A percentile compares a stretch with the other conserved stretches of the same genome.
phyloP scores from a whole-genome alignment of 495 filamentous ascomycete species.

The Aspergillus haitiensis region DNA sequence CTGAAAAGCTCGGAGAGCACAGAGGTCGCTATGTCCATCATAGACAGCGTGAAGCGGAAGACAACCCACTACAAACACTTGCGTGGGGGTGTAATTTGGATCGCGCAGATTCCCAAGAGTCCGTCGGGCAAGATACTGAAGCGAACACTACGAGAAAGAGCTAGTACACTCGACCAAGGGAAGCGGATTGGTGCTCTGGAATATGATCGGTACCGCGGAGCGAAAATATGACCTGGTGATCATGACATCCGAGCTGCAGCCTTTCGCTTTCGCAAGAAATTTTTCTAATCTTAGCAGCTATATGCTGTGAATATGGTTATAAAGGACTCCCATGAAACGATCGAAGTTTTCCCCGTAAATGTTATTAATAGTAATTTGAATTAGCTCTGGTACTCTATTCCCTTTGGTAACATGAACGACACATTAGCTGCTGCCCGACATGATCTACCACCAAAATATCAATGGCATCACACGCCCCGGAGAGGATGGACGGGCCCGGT shows the following conservation, averaged over 20 bases:
- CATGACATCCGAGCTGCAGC: not conserved
- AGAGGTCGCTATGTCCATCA: slow-evolving; percentile 54
- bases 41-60: slow-evolving; percentile 49
- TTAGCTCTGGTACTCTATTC: no score
- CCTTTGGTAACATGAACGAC: no score
- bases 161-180: slow-evolving; percentile 8
- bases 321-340: no score
- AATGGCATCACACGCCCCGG: no score
- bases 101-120: slow-evolving; percentile 64
- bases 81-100: slow-evolving; percentile 72
- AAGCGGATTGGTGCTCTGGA: slow-evolving; percentile 11
- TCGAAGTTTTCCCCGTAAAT: no score
- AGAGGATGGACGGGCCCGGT: no score
- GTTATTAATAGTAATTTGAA: no score
- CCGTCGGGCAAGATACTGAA: slow-evolving; percentile 77
- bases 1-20: slow-evolving; percentile 39
- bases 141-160: slow-evolving; percentile 45
- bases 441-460: no score
- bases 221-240: slow-evolving; percentile 9
- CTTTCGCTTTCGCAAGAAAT: no score
- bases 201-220: slow-evolving; percentile 2
- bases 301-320: no score
- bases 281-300: no score
- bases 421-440: no score
- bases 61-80: slow-evolving; percentile 66